Base-by-base conservation (phyloP, 1,284 basidiomycete genomes). In the Ustilago cynodontis region DNA sequence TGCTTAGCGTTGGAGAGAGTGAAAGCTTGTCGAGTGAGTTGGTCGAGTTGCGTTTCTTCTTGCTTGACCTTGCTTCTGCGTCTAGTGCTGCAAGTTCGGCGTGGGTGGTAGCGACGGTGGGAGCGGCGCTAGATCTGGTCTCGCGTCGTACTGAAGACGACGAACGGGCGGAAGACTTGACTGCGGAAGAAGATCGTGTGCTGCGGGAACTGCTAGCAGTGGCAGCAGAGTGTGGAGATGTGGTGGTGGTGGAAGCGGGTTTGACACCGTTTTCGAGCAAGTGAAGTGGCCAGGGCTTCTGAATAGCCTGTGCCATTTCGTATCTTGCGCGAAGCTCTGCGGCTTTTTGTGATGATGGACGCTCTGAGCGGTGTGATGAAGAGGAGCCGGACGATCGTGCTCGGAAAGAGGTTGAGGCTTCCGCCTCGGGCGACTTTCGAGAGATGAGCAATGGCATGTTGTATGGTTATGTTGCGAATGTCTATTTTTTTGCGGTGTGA, bases 261-360 rank as follows among this genome's bases (percentile, higher is more conserved):
- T 76, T 76, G 37, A 67, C 60, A 18, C 73, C 73, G 55, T 76
- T 76, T 39, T 76, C 73, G 18, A 76, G 58, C 58, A 76, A 35
- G 26, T 76, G 73, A 20, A 76, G 22, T 2, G 73, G 73, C 73
- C 73, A 76, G 2, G 73, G 73, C 55, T 76, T 76, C 31, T 76
- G 73, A 10, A 76, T 71, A 24, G 73, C 73, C 52, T 76, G 73
- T 10, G 73, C 73, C 73, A 76, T 76, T 43, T 76, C 73, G 54
- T 71, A 76, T 20, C 73, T 43, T 3, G 73, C 73, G 1, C 68
- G 59, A 9, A 76, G 43, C 53, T 76, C 73, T 18, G 65, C 52
- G 9, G 68, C 60, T 28, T 57, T 59, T 11, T 59, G 58, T 16
- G 70, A 67, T 0, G 65, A 67, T 6, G 55, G 39, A 4, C 50